Evolutionary conservation across 2,329 filamentous ascomycete species (phyloP).

Genomic region (Gaeumannomyces sp.): DNA sequence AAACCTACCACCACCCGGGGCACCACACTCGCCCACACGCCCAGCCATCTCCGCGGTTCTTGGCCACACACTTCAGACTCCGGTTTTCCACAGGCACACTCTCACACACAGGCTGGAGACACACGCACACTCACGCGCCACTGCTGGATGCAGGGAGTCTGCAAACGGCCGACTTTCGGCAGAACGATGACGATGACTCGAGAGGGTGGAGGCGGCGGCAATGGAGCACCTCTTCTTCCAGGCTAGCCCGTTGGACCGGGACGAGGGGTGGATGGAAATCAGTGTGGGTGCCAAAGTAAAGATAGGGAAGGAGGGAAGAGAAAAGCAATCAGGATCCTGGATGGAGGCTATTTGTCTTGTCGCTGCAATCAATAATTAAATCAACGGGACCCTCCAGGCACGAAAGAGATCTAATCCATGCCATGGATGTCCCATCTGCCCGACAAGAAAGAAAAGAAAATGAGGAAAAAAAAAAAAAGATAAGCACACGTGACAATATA

Average conservation of each 20-base stretch:
- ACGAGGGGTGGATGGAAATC: not conserved
- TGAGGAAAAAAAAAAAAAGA: not conserved
- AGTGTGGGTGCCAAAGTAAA: not conserved
- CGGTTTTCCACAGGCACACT: not conserved
- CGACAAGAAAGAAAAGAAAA: no score
- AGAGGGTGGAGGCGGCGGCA: not conserved
- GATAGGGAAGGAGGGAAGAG: not conserved
- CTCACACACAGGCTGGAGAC: not conserved
- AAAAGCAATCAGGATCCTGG: not conserved
- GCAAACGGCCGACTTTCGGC: not conserved
- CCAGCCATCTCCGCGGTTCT: not conserved
- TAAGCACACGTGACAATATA: not conserved
- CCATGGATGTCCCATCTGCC: no score
- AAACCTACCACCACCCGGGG: not conserved
- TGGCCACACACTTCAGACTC: not conserved
- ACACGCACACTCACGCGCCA: not conserved
- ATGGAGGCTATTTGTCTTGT: no score
- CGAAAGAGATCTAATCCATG: no score
- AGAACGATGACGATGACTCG: not conserved
- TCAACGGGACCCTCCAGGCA: not conserved
- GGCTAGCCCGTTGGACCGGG: no score
- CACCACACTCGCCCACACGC: no score
- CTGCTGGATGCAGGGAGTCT: not conserved
- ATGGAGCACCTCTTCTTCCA: no score
- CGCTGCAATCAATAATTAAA: not conserved